Evolutionary conservation across 331 rosid species (phyloP), one percentile per base, ranked within the genome.

Genomic region (Malus hybrid): DNA sequence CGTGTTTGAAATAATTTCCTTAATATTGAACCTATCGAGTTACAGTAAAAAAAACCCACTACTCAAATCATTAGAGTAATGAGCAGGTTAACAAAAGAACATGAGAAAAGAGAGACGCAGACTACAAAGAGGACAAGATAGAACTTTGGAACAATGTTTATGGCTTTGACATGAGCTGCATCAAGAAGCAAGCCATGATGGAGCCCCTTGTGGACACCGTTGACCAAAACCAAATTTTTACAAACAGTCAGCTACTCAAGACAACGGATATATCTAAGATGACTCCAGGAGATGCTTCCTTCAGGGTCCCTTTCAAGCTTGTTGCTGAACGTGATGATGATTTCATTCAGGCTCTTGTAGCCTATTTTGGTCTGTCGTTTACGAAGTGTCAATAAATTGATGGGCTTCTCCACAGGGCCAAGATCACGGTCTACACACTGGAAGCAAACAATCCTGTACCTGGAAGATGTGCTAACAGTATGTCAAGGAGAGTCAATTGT

Each of bases 201-300:
- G 99, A 95, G 90, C 99, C 99, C 74, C 92, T 95, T 80, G 97
- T 92, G 77, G 99, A 95, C 85, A 90, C 91, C 9, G 97, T 95
- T 74, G 97, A 92, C 86, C 95, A 86, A 84, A 92, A 90, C 79
- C 99, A 95, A 95, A 90, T 95, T 75, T 96, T 87, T 72, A 95
- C 99, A 11, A 95, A 89, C 73, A 85, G 97, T 81, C 97, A 90
- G 83, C 86, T 89, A 55, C 97, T 95, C 44, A 90, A 93, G 98
- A 85, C 96, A n/a, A 93, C 91, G 98, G 97, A 93, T 79, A 93
- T 93, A 77, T 93, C 98, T 26, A 93, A 93, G 85, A 93, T 93
- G 97, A 76, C 91, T 5, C 82, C 98, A 1, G 97, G 98, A 18
- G 98, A 93, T 78, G 87, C 89, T 81, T 91, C 96, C 72, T 93